phyloP scores from a whole-genome alignment of 1,284 basidiomycete genomes.

The Apiotrichum veenhuisii region DNA sequence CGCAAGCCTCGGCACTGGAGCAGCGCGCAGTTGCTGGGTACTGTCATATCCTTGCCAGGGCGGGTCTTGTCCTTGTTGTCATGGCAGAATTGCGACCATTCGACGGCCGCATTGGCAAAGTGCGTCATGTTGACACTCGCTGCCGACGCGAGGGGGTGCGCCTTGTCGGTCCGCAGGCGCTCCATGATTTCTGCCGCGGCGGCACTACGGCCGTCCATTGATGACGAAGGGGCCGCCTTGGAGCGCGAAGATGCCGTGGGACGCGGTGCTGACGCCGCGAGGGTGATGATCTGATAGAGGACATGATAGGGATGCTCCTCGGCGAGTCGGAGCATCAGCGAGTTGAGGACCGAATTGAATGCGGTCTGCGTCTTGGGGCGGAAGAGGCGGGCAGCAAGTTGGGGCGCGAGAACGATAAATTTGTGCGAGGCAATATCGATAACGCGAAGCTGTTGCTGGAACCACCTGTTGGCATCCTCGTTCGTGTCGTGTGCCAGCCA shows the following conservation, averaged over 20 bases:
- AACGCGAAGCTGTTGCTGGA: conserved; percentile 48
- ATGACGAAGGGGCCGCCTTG: neutral
- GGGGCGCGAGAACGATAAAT: conserved; percentile 84
- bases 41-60: neutral
- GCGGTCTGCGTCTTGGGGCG: conserved; percentile 46
- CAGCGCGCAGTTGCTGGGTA: conserved; percentile 11
- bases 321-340: conserved; percentile 71
- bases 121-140: conserved; percentile 59
- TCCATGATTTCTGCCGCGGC: conserved; percentile 72
- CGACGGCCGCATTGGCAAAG: conserved; percentile 68
- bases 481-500: conserved; percentile 70
- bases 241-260: neutral
- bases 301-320: conserved; percentile 91
- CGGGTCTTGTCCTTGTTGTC: conserved; percentile 11
- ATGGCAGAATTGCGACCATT: conserved; percentile 58
- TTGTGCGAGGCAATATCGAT: conserved; percentile 82
- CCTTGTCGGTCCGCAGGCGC: conserved; percentile 63
- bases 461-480: conserved; percentile 54
- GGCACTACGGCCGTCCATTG: conserved; percentile 56
- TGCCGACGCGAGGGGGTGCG: conserved; percentile 56
- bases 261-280: conserved; percentile 28
- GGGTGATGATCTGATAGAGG: conserved; percentile 81
- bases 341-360: conserved; percentile 65
- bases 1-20: conserved; percentile 44
- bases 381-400: conserved; percentile 81